phyloP scores from a whole-genome alignment of 192 early-diverging fungal species.

The Backusella mclennaniae region DNA sequence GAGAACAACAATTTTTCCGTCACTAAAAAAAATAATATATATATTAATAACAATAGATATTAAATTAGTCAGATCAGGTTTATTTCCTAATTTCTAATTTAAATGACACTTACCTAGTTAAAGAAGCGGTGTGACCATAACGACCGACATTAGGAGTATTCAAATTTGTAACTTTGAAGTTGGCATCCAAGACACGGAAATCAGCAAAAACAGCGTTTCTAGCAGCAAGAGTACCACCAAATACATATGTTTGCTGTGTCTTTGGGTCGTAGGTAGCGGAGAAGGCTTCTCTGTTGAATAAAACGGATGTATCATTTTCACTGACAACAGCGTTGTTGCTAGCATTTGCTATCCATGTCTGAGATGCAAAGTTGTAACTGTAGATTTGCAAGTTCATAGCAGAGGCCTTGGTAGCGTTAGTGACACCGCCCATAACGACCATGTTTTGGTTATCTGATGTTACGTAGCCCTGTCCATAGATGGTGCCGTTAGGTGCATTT shows the following conservation, averaged over 20 bases:
- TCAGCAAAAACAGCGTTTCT: slow-evolving; percentile 5
- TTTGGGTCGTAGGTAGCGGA: slow-evolving; percentile 12
- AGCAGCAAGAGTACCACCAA: slow-evolving; percentile 14
- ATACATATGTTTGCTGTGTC: slow-evolving; percentile 17
- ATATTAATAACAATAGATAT: slow-evolving; percentile 7
- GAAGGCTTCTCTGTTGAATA: slow-evolving; percentile 15
- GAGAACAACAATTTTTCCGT: slow-evolving; percentile 29
- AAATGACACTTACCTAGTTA: slow-evolving; percentile 16
- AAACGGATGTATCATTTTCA: not conserved
- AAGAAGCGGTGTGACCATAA: slow-evolving; percentile 28
- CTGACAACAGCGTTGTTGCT: not conserved
- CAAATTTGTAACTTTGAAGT: not conserved
- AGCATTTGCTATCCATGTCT: slow-evolving; percentile 4
- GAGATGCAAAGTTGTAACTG: slow-evolving; percentile 2
- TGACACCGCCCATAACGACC: slow-evolving; percentile 16
- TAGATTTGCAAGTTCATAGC: slow-evolving; percentile 8
- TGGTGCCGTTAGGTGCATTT: not conserved
- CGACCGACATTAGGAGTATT: not conserved
- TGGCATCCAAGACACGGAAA: slow-evolving; percentile 19
- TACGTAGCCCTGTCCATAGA: slow-evolving; percentile 16
- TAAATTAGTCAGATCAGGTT: slow-evolving; percentile 4
- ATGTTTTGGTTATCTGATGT: slow-evolving; percentile 10
- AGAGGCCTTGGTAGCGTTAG: not conserved
- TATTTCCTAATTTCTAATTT: slow-evolving; percentile 3
- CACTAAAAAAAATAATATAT: slow-evolving; percentile 16